Percentiles rank a stretch among this genome's conserved stretches.
phyloP scores from a whole-genome alignment of 345 rosid species.

The Microcos paniculata region DNA sequence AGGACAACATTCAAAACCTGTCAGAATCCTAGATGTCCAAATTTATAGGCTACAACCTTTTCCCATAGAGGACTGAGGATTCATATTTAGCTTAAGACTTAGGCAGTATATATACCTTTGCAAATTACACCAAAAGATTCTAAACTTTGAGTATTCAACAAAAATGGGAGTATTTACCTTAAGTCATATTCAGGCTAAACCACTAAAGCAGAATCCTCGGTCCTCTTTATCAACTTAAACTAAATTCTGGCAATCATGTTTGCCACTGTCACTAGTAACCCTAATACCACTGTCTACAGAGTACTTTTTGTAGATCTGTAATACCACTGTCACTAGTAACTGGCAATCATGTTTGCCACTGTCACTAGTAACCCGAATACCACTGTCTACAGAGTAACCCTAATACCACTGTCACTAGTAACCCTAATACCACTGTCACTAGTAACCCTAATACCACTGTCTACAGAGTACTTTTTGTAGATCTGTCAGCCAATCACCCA shows the following conservation, averaged over 20 bases:
- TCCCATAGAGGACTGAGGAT: no score
- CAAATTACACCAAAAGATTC: neutral
- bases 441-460: no score
- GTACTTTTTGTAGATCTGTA: neutral
- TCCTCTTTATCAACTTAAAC: neutral
- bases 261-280: neutral
- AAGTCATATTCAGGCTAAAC: no score
- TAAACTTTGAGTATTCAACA: neutral
- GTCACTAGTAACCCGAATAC: no score
- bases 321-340: no score
- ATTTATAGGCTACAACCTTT: neutral
- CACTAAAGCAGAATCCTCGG: no score
- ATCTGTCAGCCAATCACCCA: neutral
- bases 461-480: neutral
- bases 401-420: no score
- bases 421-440: no score
- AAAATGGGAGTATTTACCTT: neutral
- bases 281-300: neutral
- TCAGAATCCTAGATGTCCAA: neutral
- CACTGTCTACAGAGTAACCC: no score
- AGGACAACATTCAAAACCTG: neutral
- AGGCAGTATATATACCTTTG: neutral
- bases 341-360: no score
- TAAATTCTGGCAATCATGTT: neutral
- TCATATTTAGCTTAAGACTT: neutral